These are phyloP conservation scores for Talaromyces sp. DNA, from an alignment of 2,329 filamentous ascomycete genomes.

Conservation along the genomic window DNA sequence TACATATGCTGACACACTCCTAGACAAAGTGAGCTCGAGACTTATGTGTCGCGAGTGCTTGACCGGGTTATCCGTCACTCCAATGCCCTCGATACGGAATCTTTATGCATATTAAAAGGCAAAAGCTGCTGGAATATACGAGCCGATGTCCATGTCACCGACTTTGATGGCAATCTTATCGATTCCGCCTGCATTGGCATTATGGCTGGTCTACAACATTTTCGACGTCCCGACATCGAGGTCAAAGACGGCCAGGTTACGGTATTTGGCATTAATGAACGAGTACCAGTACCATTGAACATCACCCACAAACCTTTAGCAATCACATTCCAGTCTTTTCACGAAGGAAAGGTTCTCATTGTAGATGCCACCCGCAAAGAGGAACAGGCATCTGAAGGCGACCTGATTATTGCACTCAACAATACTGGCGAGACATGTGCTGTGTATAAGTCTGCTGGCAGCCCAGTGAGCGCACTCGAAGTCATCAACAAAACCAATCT, in stretches of 20 bases:
- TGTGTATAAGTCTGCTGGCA: slow-evolving; percentile 84
- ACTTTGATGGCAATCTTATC: slow-evolving; percentile 84
- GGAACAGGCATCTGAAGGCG: slow-evolving; percentile 60
- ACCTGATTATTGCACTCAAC: slow-evolving; percentile 78
- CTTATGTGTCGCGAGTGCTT: slow-evolving; percentile 79
- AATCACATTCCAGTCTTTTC: slow-evolving; percentile 81
- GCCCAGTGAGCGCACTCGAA: slow-evolving; percentile 72
- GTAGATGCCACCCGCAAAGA: slow-evolving; percentile 46
- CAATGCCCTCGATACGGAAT: slow-evolving; percentile 90
- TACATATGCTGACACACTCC: not conserved
- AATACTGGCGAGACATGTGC: slow-evolving; percentile 87
- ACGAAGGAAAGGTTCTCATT: slow-evolving; percentile 43
- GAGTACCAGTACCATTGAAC: slow-evolving; percentile 84
- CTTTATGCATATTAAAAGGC: slow-evolving; percentile 85
- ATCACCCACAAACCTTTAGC: slow-evolving; percentile 92
- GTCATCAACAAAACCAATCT: slow-evolving; percentile 72
- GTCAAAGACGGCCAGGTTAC: slow-evolving; percentile 81
- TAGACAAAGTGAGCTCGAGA: slow-evolving; percentile 76
- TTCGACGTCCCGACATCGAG: slow-evolving; percentile 81
- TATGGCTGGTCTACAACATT: slow-evolving; percentile 84
- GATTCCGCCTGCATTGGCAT: slow-evolving; percentile 84
- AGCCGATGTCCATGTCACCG: slow-evolving; percentile 86
- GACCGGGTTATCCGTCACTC: slow-evolving; percentile 94
- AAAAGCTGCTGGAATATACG: slow-evolving; percentile 88
- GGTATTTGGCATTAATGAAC: slow-evolving; percentile 77